A percentile compares a stretch with the other conserved stretches of the same genome.
Conservation (phyloP, 306 rosid species). For the Lathyrus sativus region DNA sequence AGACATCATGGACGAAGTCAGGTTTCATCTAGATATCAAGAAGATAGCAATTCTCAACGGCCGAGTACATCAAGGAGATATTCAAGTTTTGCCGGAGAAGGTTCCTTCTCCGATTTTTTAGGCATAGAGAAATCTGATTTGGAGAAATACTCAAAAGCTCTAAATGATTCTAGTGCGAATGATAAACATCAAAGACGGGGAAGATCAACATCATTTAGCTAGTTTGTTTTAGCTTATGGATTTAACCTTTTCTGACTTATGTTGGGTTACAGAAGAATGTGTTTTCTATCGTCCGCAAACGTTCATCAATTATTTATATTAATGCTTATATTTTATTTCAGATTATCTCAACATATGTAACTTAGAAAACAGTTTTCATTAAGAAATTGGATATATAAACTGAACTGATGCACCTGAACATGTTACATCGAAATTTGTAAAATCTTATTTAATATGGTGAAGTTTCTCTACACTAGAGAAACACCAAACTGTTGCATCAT, state of each 20-base stretch:
- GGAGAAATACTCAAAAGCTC: slow-evolving; percentile 74
- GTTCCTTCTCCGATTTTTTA: slow-evolving; percentile 40
- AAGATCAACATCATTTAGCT: slow-evolving; percentile 54
- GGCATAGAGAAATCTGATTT: slow-evolving; percentile 49
- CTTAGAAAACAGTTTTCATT: too few relatives aligned
- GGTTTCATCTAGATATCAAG: slow-evolving; percentile 41
- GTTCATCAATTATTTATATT: neutral
- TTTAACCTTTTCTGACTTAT: neutral
- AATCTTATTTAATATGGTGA: slow-evolving; percentile 27
- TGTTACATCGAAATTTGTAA: slow-evolving; percentile 25
- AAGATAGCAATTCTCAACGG: slow-evolving; percentile 46
- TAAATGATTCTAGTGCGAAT: slow-evolving; percentile 50
- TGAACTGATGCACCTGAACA: slow-evolving; percentile 4
- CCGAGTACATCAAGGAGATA: slow-evolving; percentile 47
- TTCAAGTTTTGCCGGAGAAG: slow-evolving; percentile 28
- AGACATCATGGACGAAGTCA: slow-evolving; percentile 30
- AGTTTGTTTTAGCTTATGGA: slow-evolving; percentile 40
- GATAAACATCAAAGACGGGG: slow-evolving; percentile 35
- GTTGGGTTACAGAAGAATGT: slow-evolving; percentile 10
- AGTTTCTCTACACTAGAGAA: slow-evolving; percentile 29
- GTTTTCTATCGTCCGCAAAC: slow-evolving; percentile 6
- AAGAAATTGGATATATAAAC: too few relatives aligned
- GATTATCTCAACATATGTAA: too few relatives aligned
- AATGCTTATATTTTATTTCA: neutral
- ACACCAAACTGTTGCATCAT: slow-evolving; percentile 31